These are phyloP conservation scores for Rhizophagus prolifer DNA, from an alignment of 192 early-diverging fungal species.

Conservation along the genomic window DNA sequence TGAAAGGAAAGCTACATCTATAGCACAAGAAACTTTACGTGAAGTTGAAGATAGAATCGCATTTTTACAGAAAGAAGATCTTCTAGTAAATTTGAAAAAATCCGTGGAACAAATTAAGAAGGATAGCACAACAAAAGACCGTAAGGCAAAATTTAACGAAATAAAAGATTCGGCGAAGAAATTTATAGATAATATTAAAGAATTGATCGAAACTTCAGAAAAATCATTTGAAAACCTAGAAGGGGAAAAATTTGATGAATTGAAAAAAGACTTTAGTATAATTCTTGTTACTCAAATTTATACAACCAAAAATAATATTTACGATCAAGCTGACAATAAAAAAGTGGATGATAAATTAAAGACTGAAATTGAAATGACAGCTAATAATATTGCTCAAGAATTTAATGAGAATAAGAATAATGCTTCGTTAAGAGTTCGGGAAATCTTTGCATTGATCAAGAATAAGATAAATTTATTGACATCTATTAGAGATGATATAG, in stretches of 20 bases:
- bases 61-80: neutral
- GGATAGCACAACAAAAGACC: neutral
- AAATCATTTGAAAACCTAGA: neutral
- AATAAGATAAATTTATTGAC: neutral
- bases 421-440: neutral
- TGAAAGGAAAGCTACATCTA: neutral
- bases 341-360: neutral
- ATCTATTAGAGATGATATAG: neutral
- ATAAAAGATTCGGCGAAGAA: neutral
- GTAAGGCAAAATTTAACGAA: neutral
- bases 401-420: neutral
- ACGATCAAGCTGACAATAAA: neutral
- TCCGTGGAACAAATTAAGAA: neutral
- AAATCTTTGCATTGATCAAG: neutral
- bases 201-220: neutral
- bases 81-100: neutral
- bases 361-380: neutral
- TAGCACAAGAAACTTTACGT: too few species aligned
- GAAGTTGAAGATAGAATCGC: neutral
- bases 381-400: neutral
- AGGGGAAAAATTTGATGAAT: neutral
- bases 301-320: neutral
- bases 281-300: neutral
- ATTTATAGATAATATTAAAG: neutral
- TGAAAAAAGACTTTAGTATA: neutral